phyloP scores from a whole-genome alignment of 1,139 yeast species.

The Zygoascus sp. region DNA sequence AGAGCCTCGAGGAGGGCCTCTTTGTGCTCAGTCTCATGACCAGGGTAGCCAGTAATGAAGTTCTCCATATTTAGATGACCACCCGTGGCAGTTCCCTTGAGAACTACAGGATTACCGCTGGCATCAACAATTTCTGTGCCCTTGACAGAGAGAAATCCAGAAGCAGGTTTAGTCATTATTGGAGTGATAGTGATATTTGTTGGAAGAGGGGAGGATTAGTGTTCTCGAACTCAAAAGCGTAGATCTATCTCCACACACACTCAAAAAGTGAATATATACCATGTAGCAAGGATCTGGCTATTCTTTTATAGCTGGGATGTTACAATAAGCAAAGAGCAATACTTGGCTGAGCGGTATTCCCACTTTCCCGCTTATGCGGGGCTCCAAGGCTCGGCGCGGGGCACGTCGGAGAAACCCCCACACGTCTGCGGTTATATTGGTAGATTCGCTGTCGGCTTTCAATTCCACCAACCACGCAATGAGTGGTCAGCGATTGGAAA shows the following conservation, averaged over 20 bases:
- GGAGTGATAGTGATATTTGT: no score
- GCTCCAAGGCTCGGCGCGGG: background rate
- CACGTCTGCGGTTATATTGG: background rate
- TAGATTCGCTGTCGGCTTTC: background rate
- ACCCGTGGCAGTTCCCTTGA: constrained; percentile 44
- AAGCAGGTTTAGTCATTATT: background rate
- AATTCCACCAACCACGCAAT: no score
- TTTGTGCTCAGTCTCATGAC: constrained; percentile 47
- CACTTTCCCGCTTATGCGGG: no score
- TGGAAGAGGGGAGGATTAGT: no score
- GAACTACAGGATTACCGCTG: constrained; percentile 36
- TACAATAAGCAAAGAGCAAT: no score
- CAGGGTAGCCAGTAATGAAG: constrained; percentile 49
- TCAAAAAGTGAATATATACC: no score
- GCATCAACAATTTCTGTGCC: constrained; percentile 44
- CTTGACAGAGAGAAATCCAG: constrained; percentile 26
- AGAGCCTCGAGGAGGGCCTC: constrained; percentile 35
- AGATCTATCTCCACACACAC: no score
- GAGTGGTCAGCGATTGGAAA: no score
- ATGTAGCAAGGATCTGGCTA: no score
- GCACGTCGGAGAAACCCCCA: background rate
- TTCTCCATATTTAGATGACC: constrained; percentile 50
- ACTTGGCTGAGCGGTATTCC: no score
- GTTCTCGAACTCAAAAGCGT: no score
- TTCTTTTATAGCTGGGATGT: no score